phyloP scores from a whole-genome alignment of 805 yeast genomes.

The Candida germanica region DNA sequence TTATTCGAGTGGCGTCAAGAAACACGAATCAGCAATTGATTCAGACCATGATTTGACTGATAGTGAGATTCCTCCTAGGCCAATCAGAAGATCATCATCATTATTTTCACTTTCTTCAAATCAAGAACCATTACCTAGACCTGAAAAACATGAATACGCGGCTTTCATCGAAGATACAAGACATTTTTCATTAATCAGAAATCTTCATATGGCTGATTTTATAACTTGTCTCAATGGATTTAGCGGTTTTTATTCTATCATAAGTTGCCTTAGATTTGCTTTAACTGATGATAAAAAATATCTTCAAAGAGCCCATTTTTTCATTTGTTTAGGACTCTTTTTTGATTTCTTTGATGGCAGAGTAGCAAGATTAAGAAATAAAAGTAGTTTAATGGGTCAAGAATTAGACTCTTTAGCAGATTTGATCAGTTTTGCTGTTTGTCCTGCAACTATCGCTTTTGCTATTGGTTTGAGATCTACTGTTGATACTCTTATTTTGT shows the following conservation, averaged over 20 bases:
- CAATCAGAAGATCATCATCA: slow-evolving; percentile 52
- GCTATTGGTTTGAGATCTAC: slow-evolving; percentile 87
- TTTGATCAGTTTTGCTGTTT: slow-evolving; percentile 89
- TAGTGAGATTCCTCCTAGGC: slow-evolving; percentile 16
- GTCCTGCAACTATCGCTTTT: slow-evolving; percentile 92
- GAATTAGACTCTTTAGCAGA: slow-evolving; percentile 97
- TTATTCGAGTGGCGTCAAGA: slow-evolving; percentile 18
- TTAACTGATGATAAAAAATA: slow-evolving; percentile 66
- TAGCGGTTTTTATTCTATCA: slow-evolving; percentile 86
- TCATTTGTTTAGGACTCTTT: slow-evolving; percentile 86
- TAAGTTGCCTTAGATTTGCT: slow-evolving; percentile 80
- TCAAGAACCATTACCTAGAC: slow-evolving; percentile 61
- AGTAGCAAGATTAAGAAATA: slow-evolving; percentile 91
- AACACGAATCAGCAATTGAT: slow-evolving; percentile 33
- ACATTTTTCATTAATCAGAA: slow-evolving; percentile 82
- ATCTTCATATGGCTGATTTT: slow-evolving; percentile 92
- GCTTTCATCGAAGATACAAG: slow-evolving; percentile 79
- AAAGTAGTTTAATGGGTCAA: slow-evolving; percentile 92
- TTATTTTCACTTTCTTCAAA: slow-evolving; percentile 49
- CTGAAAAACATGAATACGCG: slow-evolving; percentile 71
- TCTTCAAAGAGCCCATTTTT: slow-evolving; percentile 84
- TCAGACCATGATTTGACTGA: slow-evolving; percentile 34
- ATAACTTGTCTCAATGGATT: slow-evolving; percentile 93
- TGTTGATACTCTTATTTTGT: slow-evolving; percentile 68
- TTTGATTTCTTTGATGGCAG: slow-evolving; percentile 97